These are phyloP conservation scores for Silene latifolia DNA, from an alignment of 148 eudicot species.

Conservation along the genomic window DNA sequence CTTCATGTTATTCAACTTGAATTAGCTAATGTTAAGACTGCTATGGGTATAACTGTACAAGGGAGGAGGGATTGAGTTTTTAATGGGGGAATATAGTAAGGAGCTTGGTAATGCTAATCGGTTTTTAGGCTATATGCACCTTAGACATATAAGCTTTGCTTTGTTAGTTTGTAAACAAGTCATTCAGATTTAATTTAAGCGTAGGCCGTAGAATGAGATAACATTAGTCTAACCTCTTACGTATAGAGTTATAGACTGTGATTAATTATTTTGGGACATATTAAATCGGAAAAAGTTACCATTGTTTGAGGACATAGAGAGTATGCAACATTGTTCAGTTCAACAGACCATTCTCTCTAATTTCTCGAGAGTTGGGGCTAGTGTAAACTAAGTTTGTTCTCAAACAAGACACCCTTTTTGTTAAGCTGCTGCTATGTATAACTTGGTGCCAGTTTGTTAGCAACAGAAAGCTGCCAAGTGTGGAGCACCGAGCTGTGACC, in stretches of 20 bases:
- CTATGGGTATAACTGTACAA: conserved; percentile 87
- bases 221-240: background rate
- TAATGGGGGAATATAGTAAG: conserved; percentile 57
- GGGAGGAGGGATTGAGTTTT: conserved; percentile 80
- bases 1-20: conserved; percentile 74
- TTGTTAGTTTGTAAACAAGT: too few relatives aligned
- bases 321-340: background rate
- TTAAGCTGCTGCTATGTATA: background rate
- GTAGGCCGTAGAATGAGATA: background rate
- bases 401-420: background rate
- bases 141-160: too few relatives aligned
- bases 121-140: too few relatives aligned
- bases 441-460: conserved; percentile 24
- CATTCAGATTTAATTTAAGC: too few relatives aligned
- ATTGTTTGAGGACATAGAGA: background rate
- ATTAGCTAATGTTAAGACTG: conserved; percentile 70
- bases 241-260: background rate
- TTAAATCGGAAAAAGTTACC: too few relatives aligned
- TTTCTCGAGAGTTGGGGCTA: background rate
- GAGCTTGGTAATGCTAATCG: conserved; percentile 78
- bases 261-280: too few relatives aligned
- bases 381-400: background rate
- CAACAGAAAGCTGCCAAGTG: conserved; percentile 21
- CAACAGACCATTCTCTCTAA: background rate
- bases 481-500: conserved; percentile 27